Percentiles rank a stretch among this genome's conserved stretches.
phyloP scores from a whole-genome alignment of 805 yeast genomes.

The Schwanniomyces occidentalis region DNA sequence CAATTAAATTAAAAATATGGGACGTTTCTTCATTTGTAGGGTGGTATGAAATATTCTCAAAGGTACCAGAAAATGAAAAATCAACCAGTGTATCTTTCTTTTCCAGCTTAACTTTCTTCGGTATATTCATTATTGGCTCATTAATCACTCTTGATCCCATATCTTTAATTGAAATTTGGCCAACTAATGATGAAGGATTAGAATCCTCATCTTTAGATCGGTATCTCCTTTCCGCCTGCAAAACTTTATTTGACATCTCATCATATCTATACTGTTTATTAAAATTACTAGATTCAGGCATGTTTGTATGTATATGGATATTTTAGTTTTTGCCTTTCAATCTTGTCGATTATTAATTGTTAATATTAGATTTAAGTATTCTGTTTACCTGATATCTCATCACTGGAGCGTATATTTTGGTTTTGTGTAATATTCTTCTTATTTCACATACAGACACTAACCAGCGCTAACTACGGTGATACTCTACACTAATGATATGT shows the following conservation, averaged over 20 bases:
- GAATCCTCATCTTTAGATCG: constrained; percentile 48
- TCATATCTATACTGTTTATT: constrained; percentile 52
- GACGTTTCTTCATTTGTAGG: constrained; percentile 60
- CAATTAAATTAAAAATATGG: constrained; percentile 53
- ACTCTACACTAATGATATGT: too few relatives aligned
- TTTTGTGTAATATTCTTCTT: too few relatives aligned
- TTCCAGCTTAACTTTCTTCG: neutral
- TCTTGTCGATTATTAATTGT: neutral
- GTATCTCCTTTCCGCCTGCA: constrained; percentile 39
- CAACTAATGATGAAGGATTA: constrained; percentile 71
- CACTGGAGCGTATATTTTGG: too few relatives aligned
- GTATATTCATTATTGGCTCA: constrained; percentile 17
- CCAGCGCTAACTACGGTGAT: too few relatives aligned
- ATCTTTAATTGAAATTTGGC: constrained; percentile 64
- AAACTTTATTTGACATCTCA: constrained; percentile 78
- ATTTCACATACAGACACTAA: too few relatives aligned
- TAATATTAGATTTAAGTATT: constrained; percentile 1
- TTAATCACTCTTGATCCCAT: constrained; percentile 56
- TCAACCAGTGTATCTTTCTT: neutral
- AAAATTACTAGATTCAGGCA: constrained; percentile 7
- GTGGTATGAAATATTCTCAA: constrained; percentile 57
- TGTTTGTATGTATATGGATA: neutral
- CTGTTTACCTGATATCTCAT: too few relatives aligned
- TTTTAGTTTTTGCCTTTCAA: neutral
- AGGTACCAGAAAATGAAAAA: constrained; percentile 10